Evolutionary conservation across 148 eudicot species (phyloP), one percentile per base, ranked within the genome.

Genomic region (Arbutus unedo): DNA sequence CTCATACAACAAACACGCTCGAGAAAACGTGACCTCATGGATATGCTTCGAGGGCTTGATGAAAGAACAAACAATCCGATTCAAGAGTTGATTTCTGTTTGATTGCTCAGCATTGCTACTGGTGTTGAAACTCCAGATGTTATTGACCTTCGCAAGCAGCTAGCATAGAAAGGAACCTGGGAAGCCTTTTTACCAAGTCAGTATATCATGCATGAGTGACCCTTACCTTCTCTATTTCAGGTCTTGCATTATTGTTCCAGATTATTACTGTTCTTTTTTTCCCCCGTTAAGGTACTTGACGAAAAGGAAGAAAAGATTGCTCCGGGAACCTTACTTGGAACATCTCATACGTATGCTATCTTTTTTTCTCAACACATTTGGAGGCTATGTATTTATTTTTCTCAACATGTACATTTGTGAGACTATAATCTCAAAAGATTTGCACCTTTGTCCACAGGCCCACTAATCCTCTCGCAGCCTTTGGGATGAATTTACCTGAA

Each of bases 111-210:
- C 87, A 96, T 97, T 72, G 98, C 98, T 60, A 96, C 99, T 84
- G 99, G 99, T 44, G 97, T 93, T 83, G 99, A 96, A 88, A 96
- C 99, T 64, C 98, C 99, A 76, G 98, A 94, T 90, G 99, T 96
- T 50, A 94, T 96, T 86, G 98, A 96, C 75, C 98, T 94, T 71
- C 97, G 99, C 62, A 96, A 96, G 91, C 98, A 91, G 81, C 99
- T n/a, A n/a, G n/a, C n/a, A 92, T 84, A 94, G 98, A 82, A 96
- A 96, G 88, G 99, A 96, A 81, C 95, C 99, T 68, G 98, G 94
- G 81, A 94, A 91, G 84, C 93, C 95, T 67, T 95, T 96, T 59
- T 96, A 94, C 79, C 85, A 83, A 83, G 85, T 77, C 76, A 66
- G 81, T 83, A 77, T 54, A 56, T 59, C 18, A 38, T 71, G 31